phyloP scores from a whole-genome alignment of 2,329 filamentous ascomycete genomes.

The Aspergillus ustus region DNA sequence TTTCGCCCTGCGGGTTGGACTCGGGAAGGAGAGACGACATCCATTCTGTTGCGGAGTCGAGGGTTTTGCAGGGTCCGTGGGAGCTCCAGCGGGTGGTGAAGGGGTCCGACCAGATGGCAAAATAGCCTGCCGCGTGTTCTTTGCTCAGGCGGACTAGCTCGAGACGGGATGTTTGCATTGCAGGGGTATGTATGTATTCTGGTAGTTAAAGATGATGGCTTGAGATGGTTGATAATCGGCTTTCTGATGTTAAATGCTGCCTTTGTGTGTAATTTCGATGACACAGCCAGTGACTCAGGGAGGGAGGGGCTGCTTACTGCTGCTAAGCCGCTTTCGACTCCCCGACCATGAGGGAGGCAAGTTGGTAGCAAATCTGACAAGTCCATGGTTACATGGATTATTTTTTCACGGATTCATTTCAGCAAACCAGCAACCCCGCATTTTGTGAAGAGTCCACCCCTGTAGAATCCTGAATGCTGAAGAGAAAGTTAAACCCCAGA shows the following conservation, averaged over 20 bases:
- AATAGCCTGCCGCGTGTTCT: conserved; percentile 21
- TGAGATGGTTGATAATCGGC: background rate
- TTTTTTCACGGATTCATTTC: too few relatives aligned
- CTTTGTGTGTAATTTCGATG: background rate
- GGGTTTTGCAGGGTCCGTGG: conserved; percentile 19
- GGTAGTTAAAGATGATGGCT: background rate
- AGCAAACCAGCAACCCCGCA: too few relatives aligned
- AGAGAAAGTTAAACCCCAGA: background rate
- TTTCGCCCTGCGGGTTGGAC: background rate
- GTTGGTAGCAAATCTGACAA: too few relatives aligned
- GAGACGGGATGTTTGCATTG: conserved; percentile 1
- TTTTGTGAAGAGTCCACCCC: background rate
- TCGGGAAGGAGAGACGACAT: conserved; percentile 7
- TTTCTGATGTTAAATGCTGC: background rate
- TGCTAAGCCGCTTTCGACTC: background rate
- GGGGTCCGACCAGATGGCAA: conserved; percentile 24
- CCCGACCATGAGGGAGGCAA: background rate
- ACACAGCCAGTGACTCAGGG: background rate
- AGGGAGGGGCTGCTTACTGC: background rate
- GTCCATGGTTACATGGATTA: too few relatives aligned
- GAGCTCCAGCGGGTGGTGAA: conserved; percentile 25
- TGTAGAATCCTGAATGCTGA: background rate
- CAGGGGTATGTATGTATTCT: background rate
- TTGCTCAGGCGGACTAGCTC: conserved; percentile 20
- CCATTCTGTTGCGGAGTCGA: conserved; percentile 22